Conservation (phyloP, 2,329 filamentous ascomycete species). For the Phyllosticta paracitricarpa region DNA sequence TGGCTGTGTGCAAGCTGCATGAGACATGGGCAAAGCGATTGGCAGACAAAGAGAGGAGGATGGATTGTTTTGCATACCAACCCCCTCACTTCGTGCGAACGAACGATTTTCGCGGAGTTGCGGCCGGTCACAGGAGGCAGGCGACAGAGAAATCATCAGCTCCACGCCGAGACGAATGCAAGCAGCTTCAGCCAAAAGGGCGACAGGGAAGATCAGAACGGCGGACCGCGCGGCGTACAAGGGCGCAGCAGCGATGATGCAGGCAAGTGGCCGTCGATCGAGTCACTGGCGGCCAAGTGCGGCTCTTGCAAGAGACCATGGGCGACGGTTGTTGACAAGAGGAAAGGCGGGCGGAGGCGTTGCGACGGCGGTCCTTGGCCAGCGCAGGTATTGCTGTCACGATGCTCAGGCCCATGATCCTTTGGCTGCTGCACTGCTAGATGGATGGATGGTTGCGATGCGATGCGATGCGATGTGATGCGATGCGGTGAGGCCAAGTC, state of each 20-base stretch:
- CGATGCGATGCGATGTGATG: not conserved
- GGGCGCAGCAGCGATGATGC: not conserved
- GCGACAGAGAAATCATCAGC: not conserved
- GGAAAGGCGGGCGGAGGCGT: not conserved
- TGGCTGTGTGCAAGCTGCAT: slow-evolving; percentile 7
- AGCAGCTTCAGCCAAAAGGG: not conserved
- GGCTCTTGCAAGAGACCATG: not conserved
- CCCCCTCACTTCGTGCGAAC: slow-evolving; percentile 5
- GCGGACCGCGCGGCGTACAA: not conserved
- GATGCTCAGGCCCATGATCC: not conserved
- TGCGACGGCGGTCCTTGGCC: not conserved
- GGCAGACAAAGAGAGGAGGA: slow-evolving; percentile 7
- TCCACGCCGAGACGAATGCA: not conserved
- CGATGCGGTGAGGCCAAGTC: not conserved
- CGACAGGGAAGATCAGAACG: not conserved
- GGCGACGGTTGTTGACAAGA: not conserved
- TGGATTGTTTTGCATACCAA: slow-evolving; percentile 8
- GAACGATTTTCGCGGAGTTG: not conserved
- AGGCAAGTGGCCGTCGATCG: not conserved
- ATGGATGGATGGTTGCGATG: not conserved
- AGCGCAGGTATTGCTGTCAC: not conserved
- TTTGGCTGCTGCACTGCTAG: not conserved
- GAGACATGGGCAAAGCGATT: not conserved
- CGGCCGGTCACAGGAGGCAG: not conserved
- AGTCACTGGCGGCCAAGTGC: not conserved